Base-by-base conservation (phyloP, 441 rosid species). In the Geranium incanum region DNA sequence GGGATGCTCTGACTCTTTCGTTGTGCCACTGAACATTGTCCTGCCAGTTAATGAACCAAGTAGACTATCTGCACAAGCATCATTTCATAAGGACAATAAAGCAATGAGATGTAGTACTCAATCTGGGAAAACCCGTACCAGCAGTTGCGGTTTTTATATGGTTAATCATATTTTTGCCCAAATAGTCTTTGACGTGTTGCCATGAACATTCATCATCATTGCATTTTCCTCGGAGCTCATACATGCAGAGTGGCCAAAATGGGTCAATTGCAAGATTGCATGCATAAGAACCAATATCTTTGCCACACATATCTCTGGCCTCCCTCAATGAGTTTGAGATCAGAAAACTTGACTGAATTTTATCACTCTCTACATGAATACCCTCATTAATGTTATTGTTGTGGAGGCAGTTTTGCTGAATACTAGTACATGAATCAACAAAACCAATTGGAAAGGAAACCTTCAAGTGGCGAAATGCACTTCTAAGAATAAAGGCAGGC, bases 221-320 rank as follows among this genome's bases (percentile, higher is more conserved):
- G 87, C 99, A 95, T 80, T 89, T 92, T 76, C 99, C 99, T 67
- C 99, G 89, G 62, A 95, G 93, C 80, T 95, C 99, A 38, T 85
- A 95, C 88, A 87, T 81, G 82, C 98, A 95, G 36, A 95, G 85
- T 16, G 97, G 92, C 95, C 91, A 84, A 75, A 82, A 88, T 69
- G 95, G 97, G 72, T 95, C 93, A 75, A 92, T 73, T 37, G 85
- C 80, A 75, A 79, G 63, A 85, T 81, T 76, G 74, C 84, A 71
- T 68, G 83, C 72, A 78, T 87, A 88, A 43, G 78, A 82, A 71
- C 87, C 93, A 70, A 68, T 67, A 74, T 79, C 88, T 74, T 68
- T 68, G 59, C 69, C 81, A 66, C 70, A 67, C 41, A 72, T 52
- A 75, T 75, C 75, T 63, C 15, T 19, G 60, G 60, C 12, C 75